Conservation (phyloP, 306 rosid species). For the Ziziphus jujuba region DNA sequence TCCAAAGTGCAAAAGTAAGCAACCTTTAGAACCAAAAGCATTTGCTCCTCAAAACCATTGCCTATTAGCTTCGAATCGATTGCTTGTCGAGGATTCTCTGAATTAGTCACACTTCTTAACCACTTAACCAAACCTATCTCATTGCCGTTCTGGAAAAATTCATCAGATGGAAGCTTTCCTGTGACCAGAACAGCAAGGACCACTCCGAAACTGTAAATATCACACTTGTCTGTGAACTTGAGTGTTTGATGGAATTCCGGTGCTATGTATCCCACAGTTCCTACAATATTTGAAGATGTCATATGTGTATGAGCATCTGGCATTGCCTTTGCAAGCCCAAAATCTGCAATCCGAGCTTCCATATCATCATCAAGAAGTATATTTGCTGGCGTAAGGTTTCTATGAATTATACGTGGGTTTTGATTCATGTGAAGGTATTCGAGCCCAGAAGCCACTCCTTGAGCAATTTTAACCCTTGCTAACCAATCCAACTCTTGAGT, state of each 20-base stretch:
- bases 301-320: constrained; percentile 76
- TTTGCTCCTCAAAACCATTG: constrained; percentile 78
- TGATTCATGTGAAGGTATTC: constrained; percentile 81
- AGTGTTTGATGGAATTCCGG: constrained; percentile 89
- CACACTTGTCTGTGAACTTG: constrained; percentile 92
- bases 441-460: constrained; percentile 79
- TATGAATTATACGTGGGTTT: constrained; percentile 70
- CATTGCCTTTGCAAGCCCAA: constrained; percentile 88
- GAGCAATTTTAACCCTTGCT: constrained; percentile 58
- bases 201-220: constrained; percentile 83
- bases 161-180: constrained; percentile 77
- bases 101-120: constrained; percentile 66
- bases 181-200: constrained; percentile 74
- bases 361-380: constrained; percentile 79
- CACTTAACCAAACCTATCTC: constrained; percentile 88
- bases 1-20: constrained; percentile 87
- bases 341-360: constrained; percentile 94
- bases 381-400: constrained; percentile 83
- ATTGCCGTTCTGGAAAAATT: constrained; percentile 54
- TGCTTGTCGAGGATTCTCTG: constrained; percentile 61
- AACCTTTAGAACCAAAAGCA: constrained; percentile 86
- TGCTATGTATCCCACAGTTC: constrained; percentile 82
- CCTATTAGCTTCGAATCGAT: constrained; percentile 58
- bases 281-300: constrained; percentile 67
- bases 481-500: constrained; percentile 58